These are phyloP conservation scores for Pelargonium fulgidum DNA, from an alignment of 441 rosid genomes.

Conservation along the genomic window DNA sequence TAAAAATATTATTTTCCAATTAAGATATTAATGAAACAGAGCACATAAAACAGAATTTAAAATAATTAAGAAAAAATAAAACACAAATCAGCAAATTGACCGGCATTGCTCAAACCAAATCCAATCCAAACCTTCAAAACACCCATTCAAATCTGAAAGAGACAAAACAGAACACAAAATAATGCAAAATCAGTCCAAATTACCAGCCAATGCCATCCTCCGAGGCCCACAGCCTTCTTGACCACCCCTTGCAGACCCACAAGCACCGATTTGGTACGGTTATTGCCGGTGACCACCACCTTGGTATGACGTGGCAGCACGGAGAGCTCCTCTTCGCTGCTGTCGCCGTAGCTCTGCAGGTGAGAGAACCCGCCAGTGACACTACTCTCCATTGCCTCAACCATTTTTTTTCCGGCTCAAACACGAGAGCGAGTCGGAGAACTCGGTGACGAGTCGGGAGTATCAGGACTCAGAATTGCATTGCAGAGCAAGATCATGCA, in stretches of 20 bases:
- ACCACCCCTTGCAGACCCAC: conserved; percentile 96
- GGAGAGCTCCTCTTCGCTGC: conserved; percentile 84
- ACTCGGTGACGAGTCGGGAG: background rate
- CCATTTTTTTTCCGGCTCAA: conserved; percentile 29
- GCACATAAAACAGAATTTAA: too few relatives aligned
- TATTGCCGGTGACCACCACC: conserved; percentile 91
- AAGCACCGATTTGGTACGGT: conserved; percentile 89
- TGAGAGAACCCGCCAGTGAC: conserved; percentile 61
- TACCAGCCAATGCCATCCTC: conserved; percentile 99
- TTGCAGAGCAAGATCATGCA: conserved; percentile 43
- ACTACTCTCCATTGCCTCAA: conserved; percentile 61
- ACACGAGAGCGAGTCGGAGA: background rate
- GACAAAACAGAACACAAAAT: too few relatives aligned
- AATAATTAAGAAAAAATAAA: background rate
- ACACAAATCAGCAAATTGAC: background rate
- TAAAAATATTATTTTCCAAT: too few relatives aligned
- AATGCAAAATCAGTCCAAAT: background rate
- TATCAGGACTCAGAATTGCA: conserved; percentile 26
- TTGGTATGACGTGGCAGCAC: conserved; percentile 95
- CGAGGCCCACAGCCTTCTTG: conserved; percentile 90
- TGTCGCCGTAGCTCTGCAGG: conserved; percentile 66
- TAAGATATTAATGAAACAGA: background rate
- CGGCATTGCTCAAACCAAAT: background rate
- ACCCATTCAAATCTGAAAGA: background rate
- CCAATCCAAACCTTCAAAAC: background rate